Evolutionary conservation across 2,329 filamentous ascomycete genomes (phyloP).

Genomic region (Penicillium polonicum): DNA sequence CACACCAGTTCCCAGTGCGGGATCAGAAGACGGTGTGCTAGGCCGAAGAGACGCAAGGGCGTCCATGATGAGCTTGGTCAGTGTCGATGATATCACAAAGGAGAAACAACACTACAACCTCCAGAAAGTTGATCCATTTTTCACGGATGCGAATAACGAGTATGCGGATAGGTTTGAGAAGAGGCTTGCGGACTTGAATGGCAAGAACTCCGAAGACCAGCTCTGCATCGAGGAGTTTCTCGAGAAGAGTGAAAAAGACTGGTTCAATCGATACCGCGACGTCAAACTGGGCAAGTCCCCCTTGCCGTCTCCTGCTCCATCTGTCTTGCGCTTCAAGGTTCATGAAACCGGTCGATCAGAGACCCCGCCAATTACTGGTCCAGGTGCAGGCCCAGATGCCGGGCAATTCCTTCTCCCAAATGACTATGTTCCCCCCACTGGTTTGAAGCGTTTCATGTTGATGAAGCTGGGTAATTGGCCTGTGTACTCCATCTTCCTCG

Average conservation of each 20-base stretch:
- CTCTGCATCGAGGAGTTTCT: slow-evolving; percentile 66
- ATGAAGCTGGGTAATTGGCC: slow-evolving; percentile 62
- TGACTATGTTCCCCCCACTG: slow-evolving; percentile 57
- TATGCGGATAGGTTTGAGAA: slow-evolving; percentile 60
- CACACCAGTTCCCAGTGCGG: background rate
- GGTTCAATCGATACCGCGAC: slow-evolving; percentile 60
- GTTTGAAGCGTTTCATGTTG: slow-evolving; percentile 56
- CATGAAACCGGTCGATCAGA: slow-evolving; percentile 30
- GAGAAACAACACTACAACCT: slow-evolving; percentile 61
- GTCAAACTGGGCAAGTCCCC: slow-evolving; percentile 55
- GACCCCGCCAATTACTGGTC: slow-evolving; percentile 29
- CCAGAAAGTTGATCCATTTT: slow-evolving; percentile 66
- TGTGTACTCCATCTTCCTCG: slow-evolving; percentile 61
- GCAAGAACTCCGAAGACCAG: slow-evolving; percentile 56
- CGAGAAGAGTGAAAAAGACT: slow-evolving; percentile 64
- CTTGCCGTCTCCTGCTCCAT: slow-evolving; percentile 31
- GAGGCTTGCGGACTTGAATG: slow-evolving; percentile 55
- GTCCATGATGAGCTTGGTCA: slow-evolving; percentile 50
- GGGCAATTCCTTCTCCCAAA: slow-evolving; percentile 55
- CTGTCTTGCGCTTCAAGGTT: slow-evolving; percentile 5
- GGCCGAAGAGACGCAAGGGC: slow-evolving; percentile 39
- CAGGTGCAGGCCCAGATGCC: slow-evolving; percentile 38
- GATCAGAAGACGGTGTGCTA: background rate
- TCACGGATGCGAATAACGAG: slow-evolving; percentile 62
- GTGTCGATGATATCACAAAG: slow-evolving; percentile 53